These are phyloP conservation scores for Nothophytophthora sp. DNA, from an alignment of 352 stramenopile species.

Conservation along the genomic window DNA sequence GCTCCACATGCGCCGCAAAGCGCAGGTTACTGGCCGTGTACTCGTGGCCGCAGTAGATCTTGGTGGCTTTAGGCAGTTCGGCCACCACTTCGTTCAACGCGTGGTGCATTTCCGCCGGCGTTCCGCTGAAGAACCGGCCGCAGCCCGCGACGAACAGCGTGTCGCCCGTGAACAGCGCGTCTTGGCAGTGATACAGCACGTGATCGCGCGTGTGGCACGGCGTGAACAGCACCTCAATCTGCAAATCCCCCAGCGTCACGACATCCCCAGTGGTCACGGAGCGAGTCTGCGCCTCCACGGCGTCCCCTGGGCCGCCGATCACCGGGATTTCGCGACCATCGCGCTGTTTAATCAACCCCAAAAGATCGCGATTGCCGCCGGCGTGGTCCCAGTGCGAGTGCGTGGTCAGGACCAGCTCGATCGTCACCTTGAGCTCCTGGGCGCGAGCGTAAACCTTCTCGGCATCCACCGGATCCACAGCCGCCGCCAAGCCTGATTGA, in stretches of 20 bases:
- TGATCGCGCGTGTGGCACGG: conserved; percentile 93
- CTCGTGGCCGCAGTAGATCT: conserved; percentile 93
- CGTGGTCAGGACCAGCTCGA: conserved; percentile 91
- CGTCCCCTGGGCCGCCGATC: conserved; percentile 71
- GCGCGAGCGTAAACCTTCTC: conserved; percentile 73
- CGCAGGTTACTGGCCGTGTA: conserved; percentile 91
- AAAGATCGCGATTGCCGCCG: conserved; percentile 83
- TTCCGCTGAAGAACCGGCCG: conserved; percentile 84
- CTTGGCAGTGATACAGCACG: conserved; percentile 72
- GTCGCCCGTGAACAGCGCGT: conserved; percentile 90
- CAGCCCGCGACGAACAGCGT: conserved; percentile 92
- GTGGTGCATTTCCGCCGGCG: conserved; percentile 84
- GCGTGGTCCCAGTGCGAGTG: conserved; percentile 93
- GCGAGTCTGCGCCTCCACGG: conserved; percentile 58
- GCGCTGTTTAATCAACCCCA: conserved; percentile 37
- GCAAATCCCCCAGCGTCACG: conserved; percentile 63
- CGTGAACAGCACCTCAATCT: conserved; percentile 74
- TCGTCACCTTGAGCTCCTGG: conserved; percentile 51
- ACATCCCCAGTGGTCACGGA: conserved; percentile 67
- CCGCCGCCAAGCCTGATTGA: conserved; percentile 57
- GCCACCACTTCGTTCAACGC: conserved; percentile 82
- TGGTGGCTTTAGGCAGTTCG: conserved; percentile 61
- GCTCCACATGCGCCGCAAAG: conserved; percentile 91
- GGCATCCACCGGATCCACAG: conserved; percentile 89
- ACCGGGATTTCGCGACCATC: conserved; percentile 54